phyloP scores from a whole-genome alignment of 768 basidiomycete species.

The Termitomyces sp. region DNA sequence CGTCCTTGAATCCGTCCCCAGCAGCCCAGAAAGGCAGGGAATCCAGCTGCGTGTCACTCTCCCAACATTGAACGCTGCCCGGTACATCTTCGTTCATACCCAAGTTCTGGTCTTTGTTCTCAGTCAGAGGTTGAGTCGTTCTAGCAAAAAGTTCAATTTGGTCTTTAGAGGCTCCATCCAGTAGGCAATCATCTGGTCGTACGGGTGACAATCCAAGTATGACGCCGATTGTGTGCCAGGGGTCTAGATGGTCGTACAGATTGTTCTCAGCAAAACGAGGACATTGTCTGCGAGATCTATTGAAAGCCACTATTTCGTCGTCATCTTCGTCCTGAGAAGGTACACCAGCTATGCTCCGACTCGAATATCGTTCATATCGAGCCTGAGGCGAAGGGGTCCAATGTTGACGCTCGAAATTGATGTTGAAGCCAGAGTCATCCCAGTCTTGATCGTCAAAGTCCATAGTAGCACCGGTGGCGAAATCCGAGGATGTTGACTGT shows the following conservation, averaged over 20 bases:
- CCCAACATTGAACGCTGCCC: not conserved
- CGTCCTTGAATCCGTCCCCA: not conserved
- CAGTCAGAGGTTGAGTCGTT: too few relatives aligned
- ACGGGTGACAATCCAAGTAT: constrained; percentile 28
- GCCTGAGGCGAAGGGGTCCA: not conserved
- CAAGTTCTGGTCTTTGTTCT: not conserved
- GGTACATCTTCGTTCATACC: not conserved
- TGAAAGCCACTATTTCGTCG: not conserved
- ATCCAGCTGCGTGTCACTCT: not conserved
- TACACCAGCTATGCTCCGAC: not conserved
- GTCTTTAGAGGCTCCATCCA: not conserved
- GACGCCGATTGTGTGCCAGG: constrained; percentile 38
- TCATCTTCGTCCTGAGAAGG: not conserved
- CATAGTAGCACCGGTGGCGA: not conserved
- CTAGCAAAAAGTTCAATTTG: not conserved
- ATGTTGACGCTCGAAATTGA: not conserved
- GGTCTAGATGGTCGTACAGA: constrained; percentile 36
- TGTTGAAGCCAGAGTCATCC: not conserved
- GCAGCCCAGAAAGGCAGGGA: not conserved
- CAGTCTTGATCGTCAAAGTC: not conserved
- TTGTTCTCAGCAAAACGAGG: constrained; percentile 9
- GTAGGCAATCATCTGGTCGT: not conserved
- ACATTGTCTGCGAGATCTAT: not conserved
- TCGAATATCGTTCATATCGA: not conserved
- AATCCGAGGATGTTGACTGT: constrained; percentile 1